Evolutionary conservation across 495 filamentous ascomycete species (phyloP), one percentile per base, ranked within the genome.

Genomic region (Podospora didyma): DNA sequence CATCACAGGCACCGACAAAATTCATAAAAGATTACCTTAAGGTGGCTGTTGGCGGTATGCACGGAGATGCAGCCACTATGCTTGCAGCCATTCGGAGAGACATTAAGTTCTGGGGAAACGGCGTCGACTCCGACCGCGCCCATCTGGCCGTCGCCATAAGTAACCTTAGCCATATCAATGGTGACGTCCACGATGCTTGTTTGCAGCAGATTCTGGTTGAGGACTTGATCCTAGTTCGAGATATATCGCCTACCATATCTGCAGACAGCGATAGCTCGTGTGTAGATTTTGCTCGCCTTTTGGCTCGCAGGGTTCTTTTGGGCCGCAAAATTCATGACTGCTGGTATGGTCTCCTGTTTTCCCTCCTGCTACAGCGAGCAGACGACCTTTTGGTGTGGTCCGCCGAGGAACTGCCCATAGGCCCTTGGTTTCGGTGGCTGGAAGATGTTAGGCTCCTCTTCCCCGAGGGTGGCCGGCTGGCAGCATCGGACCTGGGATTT

Each of bases 361-460:
- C 26, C 17, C 41, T 56, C n/a, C 20, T 63, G 49, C 6, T 31
- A 17, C 46, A 53, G 20, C 41, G 53, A 24, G n/a, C 34, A 2
- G 12, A 22, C 19, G 53, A 51, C 1, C 28, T 63, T 3, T 22
- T 63, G 48, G 26, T n/a, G 3, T 63, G 57, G 56, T 56, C 56
- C 7, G 57, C 56, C 22, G 45, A 50, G 14, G 49, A 51, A 22
- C 53, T 59, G 12, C 44, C 61, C 4, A 44, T 53, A 3, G n/a
- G 44, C 6, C 9, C 48, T 12, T 63, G 51, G 47, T 53, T 59
- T 23, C 56, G 45, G 37, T 63, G 61, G 61, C 35, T 54, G 37
- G 42, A 45, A 7, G 57, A 59, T 26, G 49, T 63, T 4, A 20
- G 50, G 5, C 1, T 41, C 14, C 41, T 63, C 23, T 63, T 59